Evolutionary conservation across 345 rosid species (phyloP).

Genomic region (Eucalyptus microcorys): DNA sequence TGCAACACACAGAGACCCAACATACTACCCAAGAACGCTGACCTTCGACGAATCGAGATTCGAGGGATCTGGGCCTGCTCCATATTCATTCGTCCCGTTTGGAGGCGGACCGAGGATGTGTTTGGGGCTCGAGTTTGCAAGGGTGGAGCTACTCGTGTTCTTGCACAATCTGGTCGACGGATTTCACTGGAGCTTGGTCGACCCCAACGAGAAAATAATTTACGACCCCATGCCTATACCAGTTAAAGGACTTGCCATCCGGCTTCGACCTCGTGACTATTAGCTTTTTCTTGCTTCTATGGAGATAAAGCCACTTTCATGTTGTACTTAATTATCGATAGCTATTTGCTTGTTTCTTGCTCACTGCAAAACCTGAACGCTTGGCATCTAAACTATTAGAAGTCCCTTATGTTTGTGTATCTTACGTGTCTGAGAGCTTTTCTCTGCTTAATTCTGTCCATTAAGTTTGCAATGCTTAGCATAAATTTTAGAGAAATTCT

Average conservation of each 20-base stretch:
- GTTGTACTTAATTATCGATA: neutral
- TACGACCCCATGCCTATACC: constrained; percentile 4
- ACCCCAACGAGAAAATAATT: neutral
- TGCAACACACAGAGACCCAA: neutral
- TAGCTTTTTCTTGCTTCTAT: neutral
- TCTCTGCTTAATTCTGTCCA: neutral
- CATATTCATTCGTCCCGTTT: constrained; percentile 5
- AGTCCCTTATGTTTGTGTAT: neutral
- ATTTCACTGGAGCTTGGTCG: constrained; percentile 4
- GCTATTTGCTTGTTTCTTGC: neutral
- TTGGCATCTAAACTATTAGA: neutral
- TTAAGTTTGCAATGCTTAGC: neutral
- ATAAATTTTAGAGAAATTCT: neutral
- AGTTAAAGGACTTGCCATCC: constrained; percentile 1
- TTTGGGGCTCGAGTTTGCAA: constrained; percentile 1
- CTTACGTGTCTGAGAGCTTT: neutral
- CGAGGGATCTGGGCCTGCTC: neutral
- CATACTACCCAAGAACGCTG: neutral
- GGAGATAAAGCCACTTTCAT: neutral
- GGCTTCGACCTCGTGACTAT: neutral
- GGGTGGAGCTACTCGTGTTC: constrained; percentile 4
- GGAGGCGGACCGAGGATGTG: constrained; percentile 22
- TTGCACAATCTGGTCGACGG: constrained; percentile 1
- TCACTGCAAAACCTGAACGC: neutral
- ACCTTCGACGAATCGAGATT: constrained; percentile 8